Evolutionary conservation across 2,329 filamentous ascomycete species (phyloP).

Genomic region (Exophiala oligosperma): DNA sequence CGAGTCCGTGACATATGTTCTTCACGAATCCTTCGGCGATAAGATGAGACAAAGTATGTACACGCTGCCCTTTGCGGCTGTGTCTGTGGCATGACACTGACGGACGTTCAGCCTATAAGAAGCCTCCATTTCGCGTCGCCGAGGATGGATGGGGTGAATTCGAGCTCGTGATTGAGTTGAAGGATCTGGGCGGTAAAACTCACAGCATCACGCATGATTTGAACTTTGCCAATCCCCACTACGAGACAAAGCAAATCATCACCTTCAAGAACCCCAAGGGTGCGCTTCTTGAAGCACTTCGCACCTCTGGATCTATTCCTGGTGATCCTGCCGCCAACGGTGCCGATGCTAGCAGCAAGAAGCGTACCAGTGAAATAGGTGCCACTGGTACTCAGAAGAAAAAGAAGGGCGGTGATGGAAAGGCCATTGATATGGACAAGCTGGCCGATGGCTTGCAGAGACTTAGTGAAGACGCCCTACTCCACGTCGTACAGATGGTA

Average conservation of each 20-base stretch:
- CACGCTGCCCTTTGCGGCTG: neutral
- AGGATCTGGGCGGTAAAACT: slow-evolving; percentile 78
- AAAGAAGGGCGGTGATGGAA: slow-evolving; percentile 68
- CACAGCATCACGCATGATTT: slow-evolving; percentile 81
- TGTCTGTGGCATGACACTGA: neutral
- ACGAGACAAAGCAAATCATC: slow-evolving; percentile 79
- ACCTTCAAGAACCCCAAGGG: slow-evolving; percentile 77
- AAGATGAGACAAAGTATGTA: slow-evolving; percentile 74
- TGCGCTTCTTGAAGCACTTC: slow-evolving; percentile 73
- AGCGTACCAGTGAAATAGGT: slow-evolving; percentile 43
- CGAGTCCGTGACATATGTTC: slow-evolving; percentile 86
- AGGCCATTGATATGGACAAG: slow-evolving; percentile 85
- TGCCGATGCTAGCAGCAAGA: slow-evolving; percentile 59
- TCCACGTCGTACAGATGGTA: slow-evolving; percentile 96
- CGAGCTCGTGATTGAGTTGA: slow-evolving; percentile 84
- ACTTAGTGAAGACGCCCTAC: slow-evolving; percentile 86
- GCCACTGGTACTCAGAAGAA: slow-evolving; percentile 66
- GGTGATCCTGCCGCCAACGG: slow-evolving; percentile 62
- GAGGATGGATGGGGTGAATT: slow-evolving; percentile 99
- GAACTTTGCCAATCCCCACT: slow-evolving; percentile 79
- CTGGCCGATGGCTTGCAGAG: slow-evolving; percentile 87
- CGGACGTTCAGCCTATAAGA: slow-evolving; percentile 65
- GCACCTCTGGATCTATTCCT: slow-evolving; percentile 82
- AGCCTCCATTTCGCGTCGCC: slow-evolving; percentile 81
- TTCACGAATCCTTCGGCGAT: slow-evolving; percentile 91